Base-by-base conservation (phyloP, 345 rosid genomes). In the Pseudoturritis turrita region DNA sequence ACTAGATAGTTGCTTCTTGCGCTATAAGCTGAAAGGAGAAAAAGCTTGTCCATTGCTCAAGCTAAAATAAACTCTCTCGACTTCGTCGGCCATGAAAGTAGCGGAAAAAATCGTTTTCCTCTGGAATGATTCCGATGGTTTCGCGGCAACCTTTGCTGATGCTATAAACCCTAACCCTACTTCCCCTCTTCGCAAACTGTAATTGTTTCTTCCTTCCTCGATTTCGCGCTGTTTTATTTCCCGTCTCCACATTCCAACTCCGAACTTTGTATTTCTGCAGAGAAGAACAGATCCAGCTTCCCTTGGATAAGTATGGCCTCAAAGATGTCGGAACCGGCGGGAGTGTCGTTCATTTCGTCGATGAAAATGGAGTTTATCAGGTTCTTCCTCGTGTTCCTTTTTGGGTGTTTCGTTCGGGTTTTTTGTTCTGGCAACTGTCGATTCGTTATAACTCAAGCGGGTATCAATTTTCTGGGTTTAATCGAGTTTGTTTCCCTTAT, bases 31-130 rank as follows among this genome's bases (percentile, higher is more conserved):
- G 39, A 44, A 65, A 52, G 18, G 61, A 53, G 10, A 5, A 43
- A 58, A 10, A 46, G 23, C 7, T 62, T 5, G 10, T 6, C 4
- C 19, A 39, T 9, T 51, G 43, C 13, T 47, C 31, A 58, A 60
- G 33, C 55, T 10, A 49, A 18, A 28, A 7, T 1, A 35, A 29
- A 6, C 19, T 25, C 37, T 47, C 0, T 39, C 19, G 28, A 59
- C 1, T 3, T 2, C 9, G n/a, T 19, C 1, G 54, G 57, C 50
- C 26, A 83, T 83, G 87, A 88, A 88, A 80, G 81, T 88, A 11
- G 86, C 92, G 60, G 76, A 83, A 41, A 88, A 65, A 52, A 33
- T 85, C 4, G 63, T 92, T n/a, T 69, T 89, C 72, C 74, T 88
- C 18, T 80, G 78, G 64, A 75, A 68, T 6, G 96, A 81, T 56